These are phyloP conservation scores for Curvularia lunata DNA, from an alignment of 2,329 filamentous ascomycete genomes.

Conservation along the genomic window DNA sequence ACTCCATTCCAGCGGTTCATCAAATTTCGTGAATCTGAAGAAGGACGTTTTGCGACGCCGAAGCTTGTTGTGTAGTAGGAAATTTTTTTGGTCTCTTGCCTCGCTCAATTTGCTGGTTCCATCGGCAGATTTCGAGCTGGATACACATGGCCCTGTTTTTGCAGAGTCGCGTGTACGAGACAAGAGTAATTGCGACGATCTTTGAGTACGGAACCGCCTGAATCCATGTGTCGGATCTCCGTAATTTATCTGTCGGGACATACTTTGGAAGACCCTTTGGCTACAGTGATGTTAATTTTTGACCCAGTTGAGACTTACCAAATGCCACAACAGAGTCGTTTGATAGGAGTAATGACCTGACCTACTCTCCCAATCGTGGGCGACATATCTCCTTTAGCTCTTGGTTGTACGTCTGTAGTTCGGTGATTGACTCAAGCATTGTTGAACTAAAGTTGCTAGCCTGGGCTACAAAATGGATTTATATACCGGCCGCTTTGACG, in stretches of 20 bases:
- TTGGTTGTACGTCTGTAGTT: neutral
- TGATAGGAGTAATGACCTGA: neutral
- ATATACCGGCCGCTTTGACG: neutral
- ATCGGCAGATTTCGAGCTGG: slow-evolving; percentile 50
- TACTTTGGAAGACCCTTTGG: slow-evolving; percentile 5
- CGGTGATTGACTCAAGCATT: neutral
- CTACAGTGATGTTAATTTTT: neutral
- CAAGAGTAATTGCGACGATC: slow-evolving; percentile 48
- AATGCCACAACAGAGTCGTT: neutral
- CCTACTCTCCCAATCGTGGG: neutral
- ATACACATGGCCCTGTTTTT: slow-evolving; percentile 25
- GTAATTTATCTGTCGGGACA: slow-evolving; percentile 52
- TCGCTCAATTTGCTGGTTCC: slow-evolving; percentile 47
- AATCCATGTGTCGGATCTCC: slow-evolving; percentile 39
- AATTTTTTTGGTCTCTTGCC: slow-evolving; percentile 41
- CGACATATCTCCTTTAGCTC: neutral
- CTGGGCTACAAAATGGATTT: neutral
- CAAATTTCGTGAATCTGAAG: neutral
- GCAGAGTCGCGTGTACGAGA: slow-evolving; percentile 40
- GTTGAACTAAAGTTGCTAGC: neutral
- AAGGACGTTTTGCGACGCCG: neutral
- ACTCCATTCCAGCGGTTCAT: neutral
- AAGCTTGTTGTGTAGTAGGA: neutral
- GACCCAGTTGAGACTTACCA: neutral
- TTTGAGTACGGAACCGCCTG: slow-evolving; percentile 50